Evolutionary conservation across 768 basidiomycete species (phyloP), one percentile per base, ranked within the genome.

Genomic region (Tubosaeta sp.): DNA sequence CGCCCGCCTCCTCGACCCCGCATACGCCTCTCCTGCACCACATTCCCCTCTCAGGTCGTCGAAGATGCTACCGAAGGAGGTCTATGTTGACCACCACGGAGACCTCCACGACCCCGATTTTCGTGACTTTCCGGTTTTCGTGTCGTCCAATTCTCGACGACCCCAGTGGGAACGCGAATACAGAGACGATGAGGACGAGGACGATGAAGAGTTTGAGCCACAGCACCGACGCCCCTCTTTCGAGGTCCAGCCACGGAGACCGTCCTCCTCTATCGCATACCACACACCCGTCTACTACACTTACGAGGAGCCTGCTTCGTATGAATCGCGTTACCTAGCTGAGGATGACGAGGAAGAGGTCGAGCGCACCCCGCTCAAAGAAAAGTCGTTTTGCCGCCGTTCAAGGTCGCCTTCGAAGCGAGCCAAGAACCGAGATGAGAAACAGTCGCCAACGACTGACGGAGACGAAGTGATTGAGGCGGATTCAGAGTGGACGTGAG

Each of bases 41-140:
- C 63, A 48, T 60, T 59, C 61, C 6, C 60, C 71, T 21, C 58
- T 60, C 27, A 9, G 22, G 3, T 58, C 45, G 51, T 49, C 67
- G 0, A 52, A 43, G 39, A 54, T 59, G 46, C 42, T 46, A 1
- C 48, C 55, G 14, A 62, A 36, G 31, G 58, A 64, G 38, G 81
- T 76, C 51, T 83, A 83, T 60, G 76, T 83, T 54, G 83, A 85
- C 73, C 71, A 70, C 62, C 71, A 77, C 52, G 83, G 83, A 44
- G 77, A 82, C 65, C 70, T 83, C 22, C 83, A 85, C 60, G 83
- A 85, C 65, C 83, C 83, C 21, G 83, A 85, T 61, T 85, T 76
- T 67, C 74, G 82, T 54, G 75, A 83, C 68, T 85, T 85, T 53
- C 83, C 83, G 25, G 60, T 73, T 31, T 60, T 72, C 42, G 46